Evolutionary conservation across 768 basidiomycete species (phyloP).

Genomic region (Pleurotus tuber-regium): DNA sequence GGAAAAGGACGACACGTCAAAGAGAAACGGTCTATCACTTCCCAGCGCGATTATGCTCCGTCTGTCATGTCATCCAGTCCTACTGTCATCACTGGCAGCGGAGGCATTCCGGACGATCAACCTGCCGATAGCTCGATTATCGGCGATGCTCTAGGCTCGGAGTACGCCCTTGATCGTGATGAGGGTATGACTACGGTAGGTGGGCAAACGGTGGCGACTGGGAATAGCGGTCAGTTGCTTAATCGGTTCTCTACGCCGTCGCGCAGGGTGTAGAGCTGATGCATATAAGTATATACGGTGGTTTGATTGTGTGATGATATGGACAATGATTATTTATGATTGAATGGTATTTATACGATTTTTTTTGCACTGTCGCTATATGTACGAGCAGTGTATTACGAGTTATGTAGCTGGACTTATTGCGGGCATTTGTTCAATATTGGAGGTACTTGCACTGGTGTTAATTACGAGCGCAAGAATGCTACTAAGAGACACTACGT

Average conservation of each 20-base stretch:
- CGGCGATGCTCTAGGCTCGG: background rate
- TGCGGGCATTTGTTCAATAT: too few relatives aligned
- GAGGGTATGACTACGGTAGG: background rate
- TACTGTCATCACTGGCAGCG: slow-evolving; percentile 6
- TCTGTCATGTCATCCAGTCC: slow-evolving; percentile 8
- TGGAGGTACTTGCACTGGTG: too few relatives aligned
- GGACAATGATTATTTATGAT: slow-evolving; percentile 10
- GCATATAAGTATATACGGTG: background rate
- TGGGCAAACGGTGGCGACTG: slow-evolving; percentile 5
- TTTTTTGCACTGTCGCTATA: background rate
- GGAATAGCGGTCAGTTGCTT: slow-evolving; percentile 1
- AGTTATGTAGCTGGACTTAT: too few relatives aligned
- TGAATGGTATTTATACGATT: background rate
- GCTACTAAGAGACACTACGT: too few relatives aligned
- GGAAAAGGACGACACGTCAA: slow-evolving; percentile 3
- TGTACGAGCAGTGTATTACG: slow-evolving; percentile 5
- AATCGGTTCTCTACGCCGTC: background rate
- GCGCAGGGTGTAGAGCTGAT: background rate
- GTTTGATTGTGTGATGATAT: slow-evolving; percentile 1
- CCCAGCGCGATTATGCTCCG: slow-evolving; percentile 1
- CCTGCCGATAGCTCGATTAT: background rate
- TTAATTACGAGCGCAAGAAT: too few relatives aligned
- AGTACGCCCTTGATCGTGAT: slow-evolving; percentile 3
- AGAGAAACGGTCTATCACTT: background rate
- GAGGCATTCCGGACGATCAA: background rate